Conservation (phyloP, 2,329 filamentous ascomycete genomes). For the Pleurostoma richardsiae region DNA sequence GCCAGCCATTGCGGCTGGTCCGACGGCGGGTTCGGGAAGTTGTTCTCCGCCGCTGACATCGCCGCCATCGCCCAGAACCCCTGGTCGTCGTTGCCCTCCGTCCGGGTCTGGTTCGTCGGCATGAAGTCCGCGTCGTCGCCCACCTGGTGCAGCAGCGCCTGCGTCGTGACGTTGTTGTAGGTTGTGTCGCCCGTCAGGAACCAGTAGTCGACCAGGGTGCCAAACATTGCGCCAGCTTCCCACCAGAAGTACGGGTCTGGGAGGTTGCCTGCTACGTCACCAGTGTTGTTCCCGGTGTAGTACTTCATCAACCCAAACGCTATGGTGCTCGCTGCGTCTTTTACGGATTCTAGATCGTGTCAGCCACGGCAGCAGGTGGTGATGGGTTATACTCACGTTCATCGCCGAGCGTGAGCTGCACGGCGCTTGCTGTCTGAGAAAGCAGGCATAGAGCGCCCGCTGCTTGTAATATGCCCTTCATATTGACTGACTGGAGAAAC, state of each 20-base stretch:
- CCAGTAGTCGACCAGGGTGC: slow-evolving; percentile 69
- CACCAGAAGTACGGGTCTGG: slow-evolving; percentile 44
- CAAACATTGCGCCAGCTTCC: slow-evolving; percentile 69
- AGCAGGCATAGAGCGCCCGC: slow-evolving; percentile 11
- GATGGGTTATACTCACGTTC: slow-evolving; percentile 10
- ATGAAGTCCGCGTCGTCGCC: slow-evolving; percentile 58
- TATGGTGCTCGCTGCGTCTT: slow-evolving; percentile 39
- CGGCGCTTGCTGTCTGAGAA: slow-evolving; percentile 9
- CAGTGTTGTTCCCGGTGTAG: slow-evolving; percentile 54
- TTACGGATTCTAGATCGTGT: slow-evolving; percentile 44
- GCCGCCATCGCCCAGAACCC: slow-evolving; percentile 84
- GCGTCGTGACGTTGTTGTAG: slow-evolving; percentile 55
- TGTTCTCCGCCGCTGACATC: slow-evolving; percentile 72
- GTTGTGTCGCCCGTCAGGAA: slow-evolving; percentile 60
- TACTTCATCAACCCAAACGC: slow-evolving; percentile 42
- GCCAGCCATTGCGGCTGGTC: slow-evolving; percentile 71
- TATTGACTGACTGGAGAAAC: slow-evolving; percentile 1
- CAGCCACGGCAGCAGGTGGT: slow-evolving; percentile 13
- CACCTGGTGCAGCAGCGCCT: slow-evolving; percentile 57
- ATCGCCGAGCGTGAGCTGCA: slow-evolving; percentile 14
- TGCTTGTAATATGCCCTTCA: slow-evolving; percentile 11
- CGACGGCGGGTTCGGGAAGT: slow-evolving; percentile 62
- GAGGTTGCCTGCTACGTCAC: slow-evolving; percentile 52
- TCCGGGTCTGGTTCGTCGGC: slow-evolving; percentile 59
- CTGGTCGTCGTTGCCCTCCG: slow-evolving; percentile 68